Conservation (phyloP, 1,139 yeast species). For the Magnusiomyces suaveolens region DNA sequence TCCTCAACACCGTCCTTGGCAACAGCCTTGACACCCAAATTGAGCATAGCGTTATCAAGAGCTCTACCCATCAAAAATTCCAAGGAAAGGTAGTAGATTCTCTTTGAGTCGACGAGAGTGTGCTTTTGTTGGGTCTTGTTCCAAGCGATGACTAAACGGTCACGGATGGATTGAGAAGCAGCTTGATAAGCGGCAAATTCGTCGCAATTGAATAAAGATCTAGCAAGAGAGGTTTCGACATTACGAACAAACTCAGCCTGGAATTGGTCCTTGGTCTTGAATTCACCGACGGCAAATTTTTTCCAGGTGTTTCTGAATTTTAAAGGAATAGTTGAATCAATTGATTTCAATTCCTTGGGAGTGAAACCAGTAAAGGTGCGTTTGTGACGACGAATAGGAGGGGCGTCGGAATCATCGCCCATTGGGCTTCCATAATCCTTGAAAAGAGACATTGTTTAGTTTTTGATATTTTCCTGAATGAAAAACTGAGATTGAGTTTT, state of each 20-base stretch:
- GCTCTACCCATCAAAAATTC: constrained; percentile 96
- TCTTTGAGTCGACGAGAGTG: constrained; percentile 73
- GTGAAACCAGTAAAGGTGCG: constrained; percentile 85
- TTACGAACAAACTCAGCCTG: constrained; percentile 67
- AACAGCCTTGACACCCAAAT: constrained; percentile 50
- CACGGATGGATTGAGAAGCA: constrained; percentile 67
- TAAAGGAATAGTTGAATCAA: constrained; percentile 74
- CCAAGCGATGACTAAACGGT: constrained; percentile 78
- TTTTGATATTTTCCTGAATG: background rate
- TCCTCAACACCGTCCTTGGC: constrained; percentile 53
- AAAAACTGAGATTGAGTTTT: background rate
- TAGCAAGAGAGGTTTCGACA: constrained; percentile 81
- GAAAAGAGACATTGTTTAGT: background rate
- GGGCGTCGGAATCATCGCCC: constrained; percentile 6
- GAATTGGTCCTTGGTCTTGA: constrained; percentile 48
- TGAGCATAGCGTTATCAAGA: constrained; percentile 85
- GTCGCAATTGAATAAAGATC: constrained; percentile 87
- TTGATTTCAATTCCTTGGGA: constrained; percentile 79
- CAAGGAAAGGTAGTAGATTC: constrained; percentile 77
- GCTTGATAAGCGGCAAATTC: constrained; percentile 90
- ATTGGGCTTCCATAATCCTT: constrained; percentile 7
- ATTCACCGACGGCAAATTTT: constrained; percentile 47
- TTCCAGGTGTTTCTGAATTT: constrained; percentile 71
- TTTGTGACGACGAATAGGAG: constrained; percentile 24
- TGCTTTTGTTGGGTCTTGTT: constrained; percentile 87